Base-by-base conservation (phyloP, 2,329 filamentous ascomycete species). In the Penicillium rolfsii region DNA sequence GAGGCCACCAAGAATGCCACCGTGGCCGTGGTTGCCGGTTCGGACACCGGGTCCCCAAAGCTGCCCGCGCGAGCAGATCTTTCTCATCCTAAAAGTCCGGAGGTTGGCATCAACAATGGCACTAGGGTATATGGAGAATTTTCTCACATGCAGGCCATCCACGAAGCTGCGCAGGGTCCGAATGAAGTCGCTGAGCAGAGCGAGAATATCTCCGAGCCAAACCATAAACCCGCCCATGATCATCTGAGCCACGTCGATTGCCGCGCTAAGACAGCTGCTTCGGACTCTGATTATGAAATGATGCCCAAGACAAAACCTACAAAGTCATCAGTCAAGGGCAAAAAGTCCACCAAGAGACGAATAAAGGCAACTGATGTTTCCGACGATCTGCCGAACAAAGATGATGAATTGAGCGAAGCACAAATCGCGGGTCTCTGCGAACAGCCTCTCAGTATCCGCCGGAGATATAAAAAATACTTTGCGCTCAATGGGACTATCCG, bases 381-480 rank as follows among this genome's bases (percentile, higher is more conserved):
- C 6, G 30, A 46, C 7, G 30, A 48, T 8, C 53, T 61, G 9
- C 62, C 59, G 1, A 30, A 50, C n/a, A 36, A n/a, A 8, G n/a
- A 48, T 1, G 35, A 19, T 5, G 24, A 40, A 5, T 45, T 64
- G 26, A 57, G 19, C 9, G 56, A 59, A 1, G 62, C 55, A 4
- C 52, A 64, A 14, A 64, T 64, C 11, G 22, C 24, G 3, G 30
- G 22, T 1, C 30, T 64, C 14, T 50, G 55, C 11, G 35, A 8
- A 16, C 52, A 52, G 7, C 35, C 26, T 5, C 56, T 36, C 9
- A 33, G 8, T 2, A 12, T 64, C 11, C 62, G 62, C 26, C 58
- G 55, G 26, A 49, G 7, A 9, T 64, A 64, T 35, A 3, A 4
- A 1, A 16, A 11, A 4, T 59, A 61, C 41, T 61, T 64, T 28